Percentiles rank a stretch among this genome's conserved stretches.
phyloP scores from a whole-genome alignment of 139 green algal genomes.

The Asterochloris sp. region DNA sequence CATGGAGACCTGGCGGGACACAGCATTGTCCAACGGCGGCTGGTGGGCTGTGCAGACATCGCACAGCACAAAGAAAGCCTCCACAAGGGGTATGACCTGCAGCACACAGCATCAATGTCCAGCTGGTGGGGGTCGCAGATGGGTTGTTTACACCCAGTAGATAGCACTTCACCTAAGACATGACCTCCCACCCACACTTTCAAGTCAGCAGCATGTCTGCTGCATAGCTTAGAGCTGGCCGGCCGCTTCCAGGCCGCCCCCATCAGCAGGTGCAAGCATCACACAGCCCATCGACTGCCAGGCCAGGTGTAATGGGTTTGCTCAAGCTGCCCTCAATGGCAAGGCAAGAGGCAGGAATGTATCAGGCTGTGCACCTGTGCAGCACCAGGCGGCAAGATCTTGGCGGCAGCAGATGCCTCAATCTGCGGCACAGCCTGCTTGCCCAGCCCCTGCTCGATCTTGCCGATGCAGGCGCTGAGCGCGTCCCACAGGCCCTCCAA shows the following conservation, averaged over 20 bases:
- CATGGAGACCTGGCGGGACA: conserved; percentile 2
- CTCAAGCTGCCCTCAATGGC: background rate
- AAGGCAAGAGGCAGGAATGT: background rate
- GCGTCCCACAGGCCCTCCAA: conserved; percentile 53
- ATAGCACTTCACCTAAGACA: background rate
- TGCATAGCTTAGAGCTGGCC: no score
- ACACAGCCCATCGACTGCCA: no score
- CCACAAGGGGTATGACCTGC: conserved; percentile 85
- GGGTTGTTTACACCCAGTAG: background rate
- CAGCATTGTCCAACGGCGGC: conserved; percentile 21
- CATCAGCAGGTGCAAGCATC: no score
- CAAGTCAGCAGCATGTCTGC: background rate
- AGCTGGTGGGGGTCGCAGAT: background rate
- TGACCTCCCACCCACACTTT: background rate
- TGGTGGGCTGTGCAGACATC: conserved; percentile 28
- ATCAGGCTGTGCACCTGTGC: background rate
- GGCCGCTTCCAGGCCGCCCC: no score
- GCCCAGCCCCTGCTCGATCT: conserved; percentile 17
- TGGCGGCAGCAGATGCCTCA: conserved; percentile 17
- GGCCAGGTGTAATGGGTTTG: no score
- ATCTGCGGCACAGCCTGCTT: conserved; percentile 8
- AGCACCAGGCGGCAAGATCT: conserved; percentile 32
- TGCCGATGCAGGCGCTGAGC: conserved; percentile 41
- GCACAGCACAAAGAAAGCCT: conserved; percentile 89
- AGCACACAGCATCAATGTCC: background rate